Percentiles rank a stretch among this genome's conserved stretches.
Evolutionary conservation across 2,329 filamentous ascomycete genomes (phyloP).

Genomic region (Clonostachys byssicola): DNA sequence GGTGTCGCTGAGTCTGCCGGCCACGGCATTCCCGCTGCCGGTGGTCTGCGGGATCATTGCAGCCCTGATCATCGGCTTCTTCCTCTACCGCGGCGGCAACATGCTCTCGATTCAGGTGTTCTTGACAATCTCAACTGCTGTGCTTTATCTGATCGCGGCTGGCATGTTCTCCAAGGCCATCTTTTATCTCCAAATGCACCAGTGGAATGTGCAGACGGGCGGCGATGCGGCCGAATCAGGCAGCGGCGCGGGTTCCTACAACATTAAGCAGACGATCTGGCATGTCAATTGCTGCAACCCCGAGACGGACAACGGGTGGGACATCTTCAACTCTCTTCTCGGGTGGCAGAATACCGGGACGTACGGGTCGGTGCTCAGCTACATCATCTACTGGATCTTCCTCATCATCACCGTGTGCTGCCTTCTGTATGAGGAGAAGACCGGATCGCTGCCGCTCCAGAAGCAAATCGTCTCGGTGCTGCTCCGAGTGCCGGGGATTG

Average conservation of each 20-base stretch:
- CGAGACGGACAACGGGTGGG: slow-evolving; percentile 71
- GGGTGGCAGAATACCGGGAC: slow-evolving; percentile 89
- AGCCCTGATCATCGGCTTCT: slow-evolving; percentile 63
- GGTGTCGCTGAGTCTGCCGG: slow-evolving; percentile 72
- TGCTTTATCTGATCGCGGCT: slow-evolving; percentile 80
- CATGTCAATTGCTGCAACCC: slow-evolving; percentile 84
- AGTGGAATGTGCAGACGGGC: slow-evolving; percentile 63
- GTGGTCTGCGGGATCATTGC: slow-evolving; percentile 68
- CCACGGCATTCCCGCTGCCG: slow-evolving; percentile 72
- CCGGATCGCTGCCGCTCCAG: too few species aligned
- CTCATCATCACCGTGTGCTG: slow-evolving; percentile 44
- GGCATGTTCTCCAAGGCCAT: slow-evolving; percentile 76
- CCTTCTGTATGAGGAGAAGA: too few species aligned
- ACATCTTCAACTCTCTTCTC: slow-evolving; percentile 79
- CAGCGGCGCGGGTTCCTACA: slow-evolving; percentile 69
- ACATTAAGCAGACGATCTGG: slow-evolving; percentile 76
- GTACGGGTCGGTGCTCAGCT: slow-evolving; percentile 80
- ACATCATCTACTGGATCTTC: slow-evolving; percentile 83
- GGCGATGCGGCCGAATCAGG: slow-evolving; percentile 47
- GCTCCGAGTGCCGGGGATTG: too few species aligned
- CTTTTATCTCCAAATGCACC: slow-evolving; percentile 68
- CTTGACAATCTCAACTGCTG: slow-evolving; percentile 75
- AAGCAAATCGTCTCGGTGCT: too few species aligned
- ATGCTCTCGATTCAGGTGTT: slow-evolving; percentile 60
- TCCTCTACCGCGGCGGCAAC: slow-evolving; percentile 60